Conservation (phyloP, 768 basidiomycete species). For the Omphalotus guepiniiformis region DNA sequence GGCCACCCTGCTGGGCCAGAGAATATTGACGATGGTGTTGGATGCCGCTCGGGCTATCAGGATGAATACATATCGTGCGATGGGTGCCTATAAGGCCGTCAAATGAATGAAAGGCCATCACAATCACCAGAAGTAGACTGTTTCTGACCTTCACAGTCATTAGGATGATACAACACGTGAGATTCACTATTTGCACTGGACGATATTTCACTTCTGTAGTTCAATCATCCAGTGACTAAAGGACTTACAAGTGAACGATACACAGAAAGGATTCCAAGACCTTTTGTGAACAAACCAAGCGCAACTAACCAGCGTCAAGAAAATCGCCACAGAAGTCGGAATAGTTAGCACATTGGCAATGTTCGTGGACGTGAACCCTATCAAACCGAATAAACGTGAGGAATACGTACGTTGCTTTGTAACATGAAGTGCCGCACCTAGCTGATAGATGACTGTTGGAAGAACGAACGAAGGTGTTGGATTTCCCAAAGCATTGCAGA, state of each 20-base stretch:
- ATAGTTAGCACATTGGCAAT: slow-evolving; percentile 4
- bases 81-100: neutral
- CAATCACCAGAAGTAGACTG: neutral
- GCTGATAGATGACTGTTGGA: slow-evolving; percentile 2
- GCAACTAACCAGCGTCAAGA: slow-evolving; percentile 2
- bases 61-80: slow-evolving; percentile 4
- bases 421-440: neutral
- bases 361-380: slow-evolving; percentile 4
- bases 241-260: neutral
- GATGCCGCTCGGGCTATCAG: slow-evolving; percentile 1
- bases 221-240: neutral
- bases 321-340: slow-evolving; percentile 3
- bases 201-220: neutral
- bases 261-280: slow-evolving; percentile 4
- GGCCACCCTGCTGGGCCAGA: slow-evolving; percentile 4
- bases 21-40: slow-evolving; percentile 3
- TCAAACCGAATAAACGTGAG: no score
- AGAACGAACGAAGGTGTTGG: slow-evolving; percentile 4
- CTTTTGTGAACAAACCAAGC: neutral
- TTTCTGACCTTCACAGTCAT: slow-evolving; percentile 5
- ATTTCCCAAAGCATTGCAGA: slow-evolving; percentile 1
- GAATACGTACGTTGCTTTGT: no score
- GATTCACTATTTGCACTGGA: neutral
- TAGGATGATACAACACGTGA: slow-evolving; percentile 3
- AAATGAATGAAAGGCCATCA: neutral